Percentiles rank a stretch among this genome's conserved stretches.
Conservation (phyloP, 73 alveolate species). For the Paramecium bursaria region DNA sequence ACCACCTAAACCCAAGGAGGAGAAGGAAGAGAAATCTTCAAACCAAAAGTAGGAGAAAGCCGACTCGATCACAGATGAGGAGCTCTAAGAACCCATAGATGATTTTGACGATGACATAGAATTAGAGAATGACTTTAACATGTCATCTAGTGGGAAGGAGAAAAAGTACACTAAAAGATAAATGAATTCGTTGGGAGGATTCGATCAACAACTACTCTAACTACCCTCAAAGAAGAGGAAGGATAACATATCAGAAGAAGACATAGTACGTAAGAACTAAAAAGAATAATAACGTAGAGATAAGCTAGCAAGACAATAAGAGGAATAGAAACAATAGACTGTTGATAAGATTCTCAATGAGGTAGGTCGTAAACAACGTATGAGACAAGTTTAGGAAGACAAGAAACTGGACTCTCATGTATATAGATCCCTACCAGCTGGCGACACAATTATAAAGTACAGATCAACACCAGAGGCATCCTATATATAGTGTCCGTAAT, state of each 20-base stretch:
- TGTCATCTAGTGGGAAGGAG: conserved; percentile 27
- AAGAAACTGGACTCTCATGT: conserved; percentile 49
- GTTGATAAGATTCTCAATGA: conserved; percentile 66
- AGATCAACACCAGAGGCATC: conserved; percentile 32
- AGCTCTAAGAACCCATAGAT: conserved; percentile 1
- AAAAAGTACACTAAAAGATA: conserved; percentile 35
- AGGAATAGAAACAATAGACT: conserved; percentile 57
- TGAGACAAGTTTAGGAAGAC: conserved; percentile 66
- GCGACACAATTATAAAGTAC: conserved; percentile 10
- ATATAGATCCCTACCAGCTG: conserved; percentile 36
- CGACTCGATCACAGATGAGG: not conserved
- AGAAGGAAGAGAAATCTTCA: not conserved
- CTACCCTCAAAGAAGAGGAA: not conserved
- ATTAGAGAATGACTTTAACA: conserved; percentile 15
- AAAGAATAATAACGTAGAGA: conserved; percentile 66
- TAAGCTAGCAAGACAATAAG: conserved; percentile 40
- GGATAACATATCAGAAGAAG: conserved; percentile 60
- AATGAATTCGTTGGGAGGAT: conserved; percentile 26
- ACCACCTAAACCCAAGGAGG: conserved; percentile 38
- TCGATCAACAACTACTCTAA: conserved; percentile 17
- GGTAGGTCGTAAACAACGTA: conserved; percentile 62
- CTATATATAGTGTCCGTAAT: no score
- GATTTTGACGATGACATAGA: conserved; percentile 59
- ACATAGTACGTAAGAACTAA: conserved; percentile 14
- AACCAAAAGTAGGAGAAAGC: not conserved